A percentile compares a stretch with the other conserved stretches of the same genome.
Evolutionary conservation across 2,329 filamentous ascomycete species (phyloP).

Genomic region (Colletotrichum karsti): DNA sequence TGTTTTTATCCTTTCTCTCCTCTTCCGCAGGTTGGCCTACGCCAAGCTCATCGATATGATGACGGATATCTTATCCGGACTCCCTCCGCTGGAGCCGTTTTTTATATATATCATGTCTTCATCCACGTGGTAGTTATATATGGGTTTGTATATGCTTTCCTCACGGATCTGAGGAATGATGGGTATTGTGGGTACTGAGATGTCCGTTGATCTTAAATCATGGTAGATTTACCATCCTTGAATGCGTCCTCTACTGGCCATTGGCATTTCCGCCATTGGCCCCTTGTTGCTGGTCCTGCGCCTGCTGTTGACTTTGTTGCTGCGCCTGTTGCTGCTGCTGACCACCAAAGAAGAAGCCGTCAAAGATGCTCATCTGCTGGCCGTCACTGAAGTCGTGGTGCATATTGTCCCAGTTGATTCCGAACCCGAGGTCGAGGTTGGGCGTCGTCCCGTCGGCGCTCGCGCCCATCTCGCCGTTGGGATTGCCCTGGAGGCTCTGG

Average conservation of each 20-base stretch:
- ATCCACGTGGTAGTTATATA: too few species aligned
- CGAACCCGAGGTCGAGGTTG: conserved; percentile 72
- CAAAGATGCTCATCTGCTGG: conserved; percentile 73
- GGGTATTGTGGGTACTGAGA: too few species aligned
- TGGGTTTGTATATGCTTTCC: too few species aligned
- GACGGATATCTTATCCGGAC: too few species aligned
- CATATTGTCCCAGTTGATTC: conserved; percentile 70
- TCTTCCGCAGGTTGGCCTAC: too few species aligned
- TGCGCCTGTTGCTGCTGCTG: conserved; percentile 42
- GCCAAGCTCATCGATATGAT: too few species aligned
- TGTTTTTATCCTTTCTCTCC: too few species aligned
- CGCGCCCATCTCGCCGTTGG: conserved; percentile 31
- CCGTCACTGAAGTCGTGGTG: conserved; percentile 70
- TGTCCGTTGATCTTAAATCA: too few species aligned
- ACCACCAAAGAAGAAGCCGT: conserved; percentile 77
- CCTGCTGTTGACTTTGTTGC: background rate
- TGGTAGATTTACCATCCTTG: background rate
- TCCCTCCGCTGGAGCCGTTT: too few species aligned
- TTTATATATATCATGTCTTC: too few species aligned
- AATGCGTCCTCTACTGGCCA: background rate
- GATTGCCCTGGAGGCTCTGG: conserved; percentile 50
- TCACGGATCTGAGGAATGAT: too few species aligned
- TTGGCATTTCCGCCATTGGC: background rate
- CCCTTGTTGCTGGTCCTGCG: conserved; percentile 31
- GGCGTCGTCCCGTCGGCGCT: conserved; percentile 47